Evolutionary conservation across 2,329 filamentous ascomycete species (phyloP).

Genomic region (Talaromyces rugulosus): DNA sequence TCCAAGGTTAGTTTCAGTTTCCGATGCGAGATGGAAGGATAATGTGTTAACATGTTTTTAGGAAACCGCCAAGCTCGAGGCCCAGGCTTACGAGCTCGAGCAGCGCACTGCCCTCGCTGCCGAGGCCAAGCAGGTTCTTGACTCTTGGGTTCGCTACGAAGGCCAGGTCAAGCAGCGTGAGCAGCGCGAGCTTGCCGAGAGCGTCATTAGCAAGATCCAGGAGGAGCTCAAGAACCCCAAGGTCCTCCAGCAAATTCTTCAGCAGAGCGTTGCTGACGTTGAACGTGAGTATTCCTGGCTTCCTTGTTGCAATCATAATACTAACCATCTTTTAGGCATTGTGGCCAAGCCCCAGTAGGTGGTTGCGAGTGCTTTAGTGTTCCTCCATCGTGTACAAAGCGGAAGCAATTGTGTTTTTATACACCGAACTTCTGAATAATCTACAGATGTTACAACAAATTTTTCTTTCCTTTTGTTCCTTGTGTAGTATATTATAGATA

Average conservation of each 20-base stretch:
- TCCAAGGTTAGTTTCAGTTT: slow-evolving; percentile 68
- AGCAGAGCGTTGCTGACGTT: slow-evolving; percentile 92
- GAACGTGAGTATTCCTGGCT: slow-evolving; percentile 68
- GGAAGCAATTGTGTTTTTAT: slow-evolving; percentile 28
- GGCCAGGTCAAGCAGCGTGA: slow-evolving; percentile 97
- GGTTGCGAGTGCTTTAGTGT: slow-evolving; percentile 14
- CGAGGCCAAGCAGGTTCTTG: slow-evolving; percentile 92
- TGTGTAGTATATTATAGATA: slow-evolving; percentile 14
- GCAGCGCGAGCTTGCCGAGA: slow-evolving; percentile 91
- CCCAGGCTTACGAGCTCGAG: slow-evolving; percentile 94
- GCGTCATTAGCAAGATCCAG: slow-evolving; percentile 92
- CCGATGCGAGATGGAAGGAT: background rate
- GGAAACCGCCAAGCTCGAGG: slow-evolving; percentile 97
- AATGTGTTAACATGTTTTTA: slow-evolving; percentile 33
- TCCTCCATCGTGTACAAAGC: slow-evolving; percentile 37
- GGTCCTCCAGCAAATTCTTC: slow-evolving; percentile 92
- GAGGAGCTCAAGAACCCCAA: slow-evolving; percentile 99
- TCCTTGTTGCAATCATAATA: background rate
- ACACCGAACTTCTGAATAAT: slow-evolving; percentile 23
- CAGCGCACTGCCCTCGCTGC: slow-evolving; percentile 87
- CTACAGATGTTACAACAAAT: slow-evolving; percentile 22
- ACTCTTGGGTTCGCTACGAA: slow-evolving; percentile 99
- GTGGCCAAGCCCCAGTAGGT: slow-evolving; percentile 38
- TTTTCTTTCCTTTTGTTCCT: slow-evolving; percentile 12
- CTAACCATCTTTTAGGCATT: slow-evolving; percentile 29